Base-by-base conservation (phyloP, 345 rosid species). In the Pelargonium nanum region DNA sequence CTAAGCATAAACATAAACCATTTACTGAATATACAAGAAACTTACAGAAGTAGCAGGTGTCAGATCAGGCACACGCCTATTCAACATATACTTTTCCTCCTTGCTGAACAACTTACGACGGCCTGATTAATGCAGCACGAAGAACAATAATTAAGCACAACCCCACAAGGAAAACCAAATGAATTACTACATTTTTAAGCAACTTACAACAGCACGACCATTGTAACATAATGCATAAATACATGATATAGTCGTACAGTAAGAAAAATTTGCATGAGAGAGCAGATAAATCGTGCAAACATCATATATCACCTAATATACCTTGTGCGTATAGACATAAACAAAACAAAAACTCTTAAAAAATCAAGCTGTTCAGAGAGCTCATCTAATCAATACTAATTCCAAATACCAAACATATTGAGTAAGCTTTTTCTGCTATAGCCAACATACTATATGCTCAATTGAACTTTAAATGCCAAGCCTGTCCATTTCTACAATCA, bases 1-100 rank as follows among this genome's bases (percentile, higher is more conserved):
- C 8, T 12, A n/a, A 26, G 28, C 24, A 15, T 34, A 16, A 16
- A 16, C 22, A 16, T 16, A 20, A 25, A 53, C 7, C 7, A 55
- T 28, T 1, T 3, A 50, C 15, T 30, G 4, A 4, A 19, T 10
- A 22, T 1, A 22, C 24, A 6, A 20, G 17, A 10, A 60, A 74
- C 95, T 93, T 80, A 93, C 97, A 74, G 89, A 89, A 64, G 89
- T 78, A 58, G 89, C 89, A 60, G 72, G 72, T 10, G 81, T 81
- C 25, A 93, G 62, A 78, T 92, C 68, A 52, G 95, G 99, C 0
- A 69, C 71, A 57, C 81, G 82, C 82, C 61, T 83, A 60, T 87
- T 93, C 70, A 89, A 75, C 74, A 93, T 71, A 63, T 73, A 57
- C 68, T 89, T 92, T 72, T 92, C 96, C 78, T 92, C 96, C 72